These are phyloP conservation scores for Gynostemma pentaphyllum DNA, from an alignment of 306 rosid species.

Conservation along the genomic window DNA sequence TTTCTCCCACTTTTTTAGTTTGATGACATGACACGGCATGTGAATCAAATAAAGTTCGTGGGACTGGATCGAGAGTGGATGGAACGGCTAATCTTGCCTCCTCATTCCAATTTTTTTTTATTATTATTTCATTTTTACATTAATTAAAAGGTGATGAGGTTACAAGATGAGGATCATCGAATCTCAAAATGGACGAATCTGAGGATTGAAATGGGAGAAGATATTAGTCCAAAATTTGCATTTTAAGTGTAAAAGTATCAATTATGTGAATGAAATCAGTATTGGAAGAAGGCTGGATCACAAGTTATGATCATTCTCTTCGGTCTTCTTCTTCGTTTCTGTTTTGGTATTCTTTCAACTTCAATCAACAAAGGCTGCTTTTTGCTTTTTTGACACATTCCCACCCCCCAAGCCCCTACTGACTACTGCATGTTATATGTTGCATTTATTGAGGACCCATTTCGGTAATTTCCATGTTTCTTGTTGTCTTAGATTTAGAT, in stretches of 20 bases:
- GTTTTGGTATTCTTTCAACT: background rate
- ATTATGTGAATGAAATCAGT: background rate
- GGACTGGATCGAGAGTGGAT: background rate
- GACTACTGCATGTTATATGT: too few species aligned
- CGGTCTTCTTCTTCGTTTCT: background rate
- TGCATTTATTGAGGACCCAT: too few species aligned
- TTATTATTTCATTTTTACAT: background rate
- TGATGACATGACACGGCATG: conserved; percentile 3
- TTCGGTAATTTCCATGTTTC: too few species aligned
- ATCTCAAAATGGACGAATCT: background rate
- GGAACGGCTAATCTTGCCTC: conserved; percentile 6
- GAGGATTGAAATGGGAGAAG: background rate
- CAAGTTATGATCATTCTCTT: background rate
- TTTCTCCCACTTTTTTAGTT: background rate
- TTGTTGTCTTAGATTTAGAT: too few species aligned
- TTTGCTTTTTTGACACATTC: too few species aligned
- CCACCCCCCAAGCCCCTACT: too few species aligned
- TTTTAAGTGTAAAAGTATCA: background rate
- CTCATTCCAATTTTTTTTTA: background rate
- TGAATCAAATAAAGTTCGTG: conserved; percentile 9
- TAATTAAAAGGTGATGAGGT: conserved; percentile 1
- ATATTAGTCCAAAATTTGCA: background rate
- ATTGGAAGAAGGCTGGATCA: background rate
- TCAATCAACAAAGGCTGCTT: too few species aligned
- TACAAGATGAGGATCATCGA: conserved; percentile 1